Conservation (phyloP, 495 filamentous ascomycete species). For the Penicillium bovifimosum region DNA sequence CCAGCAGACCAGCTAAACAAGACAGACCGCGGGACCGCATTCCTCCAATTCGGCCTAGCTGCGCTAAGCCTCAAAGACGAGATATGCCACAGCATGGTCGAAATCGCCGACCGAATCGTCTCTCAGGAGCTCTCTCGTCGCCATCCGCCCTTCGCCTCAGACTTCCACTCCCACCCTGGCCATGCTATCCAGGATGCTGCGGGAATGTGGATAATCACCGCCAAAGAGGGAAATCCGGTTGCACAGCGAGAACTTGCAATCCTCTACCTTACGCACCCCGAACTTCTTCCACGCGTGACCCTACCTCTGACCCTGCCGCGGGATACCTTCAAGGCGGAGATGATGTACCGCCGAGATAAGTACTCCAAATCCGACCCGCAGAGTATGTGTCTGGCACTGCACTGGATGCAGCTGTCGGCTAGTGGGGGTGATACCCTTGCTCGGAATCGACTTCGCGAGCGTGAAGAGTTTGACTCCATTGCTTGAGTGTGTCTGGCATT, state of each 20-base stretch:
- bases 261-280: conserved; percentile 89
- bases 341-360: conserved; percentile 58
- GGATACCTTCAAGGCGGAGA: conserved; percentile 86
- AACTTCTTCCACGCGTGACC: conserved; percentile 77
- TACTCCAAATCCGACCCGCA: conserved; percentile 68
- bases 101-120: conserved; percentile 50
- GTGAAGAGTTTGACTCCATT: conserved; percentile 54
- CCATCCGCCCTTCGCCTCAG: conserved; percentile 37
- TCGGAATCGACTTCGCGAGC: conserved; percentile 73
- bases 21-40: conserved; percentile 82
- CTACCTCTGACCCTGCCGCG: conserved; percentile 77
- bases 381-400: conserved; percentile 92
- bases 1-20: conserved; percentile 75
- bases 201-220: conserved; percentile 88
- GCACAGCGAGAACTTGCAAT: conserved; percentile 94
- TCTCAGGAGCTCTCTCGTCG: conserved; percentile 39
- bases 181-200: conserved; percentile 75
- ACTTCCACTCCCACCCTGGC: conserved; percentile 32
- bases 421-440: conserved; percentile 84
- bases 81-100: conserved; percentile 84
- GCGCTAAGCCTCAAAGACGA: conserved; percentile 87
- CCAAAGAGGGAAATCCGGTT: conserved; percentile 85
- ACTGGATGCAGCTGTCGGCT: conserved; percentile 96
- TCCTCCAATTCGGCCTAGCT: conserved; percentile 88
- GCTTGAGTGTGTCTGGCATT: conserved; percentile 25